Percentiles rank a stretch among this genome's conserved stretches.
Evolutionary conservation across 176 grass and related monocot species (phyloP).

Genomic region (Raddia distichophylla): DNA sequence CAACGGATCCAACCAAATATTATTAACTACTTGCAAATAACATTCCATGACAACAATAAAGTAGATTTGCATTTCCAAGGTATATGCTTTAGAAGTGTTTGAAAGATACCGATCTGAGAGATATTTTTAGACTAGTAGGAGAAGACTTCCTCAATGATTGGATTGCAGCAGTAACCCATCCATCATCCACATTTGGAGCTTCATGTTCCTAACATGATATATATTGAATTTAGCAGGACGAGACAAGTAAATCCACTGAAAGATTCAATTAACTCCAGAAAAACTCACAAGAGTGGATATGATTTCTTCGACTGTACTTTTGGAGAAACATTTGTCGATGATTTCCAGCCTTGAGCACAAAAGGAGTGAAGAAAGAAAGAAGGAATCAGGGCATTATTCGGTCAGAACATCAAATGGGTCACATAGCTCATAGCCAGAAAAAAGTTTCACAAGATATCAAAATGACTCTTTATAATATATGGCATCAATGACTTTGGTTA

Average conservation of each 20-base stretch:
- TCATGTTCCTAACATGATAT: slow-evolving; percentile 71
- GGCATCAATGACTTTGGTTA: background rate
- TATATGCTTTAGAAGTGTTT: slow-evolving; percentile 24
- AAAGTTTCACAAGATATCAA: background rate
- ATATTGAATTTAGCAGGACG: slow-evolving; percentile 42
- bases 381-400: slow-evolving; percentile 5
- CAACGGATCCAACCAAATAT: slow-evolving; percentile 11
- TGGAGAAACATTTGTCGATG: slow-evolving; percentile 95
- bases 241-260: slow-evolving; percentile 17
- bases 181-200: slow-evolving; percentile 45
- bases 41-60: background rate
- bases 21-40: background rate
- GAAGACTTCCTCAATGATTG: slow-evolving; percentile 81
- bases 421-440: background rate
- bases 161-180: slow-evolving; percentile 65
- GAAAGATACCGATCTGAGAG: slow-evolving; percentile 72
- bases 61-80: background rate
- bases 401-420: slow-evolving; percentile 9
- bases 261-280: slow-evolving; percentile 18
- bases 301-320: slow-evolving; percentile 90
- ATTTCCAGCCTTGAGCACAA: slow-evolving; percentile 61
- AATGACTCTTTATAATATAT: background rate
- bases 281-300: slow-evolving; percentile 86
- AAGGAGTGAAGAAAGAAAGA: slow-evolving; percentile 21
- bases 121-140: slow-evolving; percentile 88